Evolutionary conservation across 345 rosid species (phyloP).

Genomic region (Nasturtium officinale): DNA sequence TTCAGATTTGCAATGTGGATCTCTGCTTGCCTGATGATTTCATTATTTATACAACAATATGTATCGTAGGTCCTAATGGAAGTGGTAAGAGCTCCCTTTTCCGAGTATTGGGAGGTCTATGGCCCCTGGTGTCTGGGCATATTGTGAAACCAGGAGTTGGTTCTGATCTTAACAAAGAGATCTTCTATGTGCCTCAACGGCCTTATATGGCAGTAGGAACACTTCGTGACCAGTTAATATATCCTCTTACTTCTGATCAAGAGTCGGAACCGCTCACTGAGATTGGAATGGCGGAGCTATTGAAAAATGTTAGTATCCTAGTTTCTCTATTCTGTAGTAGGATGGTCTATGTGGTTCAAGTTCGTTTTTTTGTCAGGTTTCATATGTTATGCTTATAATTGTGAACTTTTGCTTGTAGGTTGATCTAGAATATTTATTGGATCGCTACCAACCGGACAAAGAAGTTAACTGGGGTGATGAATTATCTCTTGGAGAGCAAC

Average conservation of each 20-base stretch:
- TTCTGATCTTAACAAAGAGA: conserved; percentile 97
- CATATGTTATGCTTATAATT: conserved; percentile 5
- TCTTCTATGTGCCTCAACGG: conserved; percentile 96
- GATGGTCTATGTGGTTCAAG: conserved; percentile 20
- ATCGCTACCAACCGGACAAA: conserved; percentile 82
- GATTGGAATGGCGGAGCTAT: conserved; percentile 80
- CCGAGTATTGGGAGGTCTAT: conserved; percentile 97
- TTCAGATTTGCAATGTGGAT: conserved; percentile 3
- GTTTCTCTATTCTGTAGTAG: conserved; percentile 15
- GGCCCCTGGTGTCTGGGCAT: conserved; percentile 95
- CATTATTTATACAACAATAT: conserved; percentile 26
- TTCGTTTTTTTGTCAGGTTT: conserved; percentile 19
- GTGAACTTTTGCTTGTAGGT: conserved; percentile 56
- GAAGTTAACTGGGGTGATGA: conserved; percentile 99
- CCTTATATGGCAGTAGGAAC: conserved; percentile 99
- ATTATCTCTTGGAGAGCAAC: conserved; percentile 97
- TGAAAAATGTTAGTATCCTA: conserved; percentile 71
- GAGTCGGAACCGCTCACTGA: conserved; percentile 72
- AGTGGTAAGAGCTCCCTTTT: conserved; percentile 99
- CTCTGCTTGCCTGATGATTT: background rate
- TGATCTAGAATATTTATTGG: conserved; percentile 89
- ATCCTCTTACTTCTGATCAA: conserved; percentile 84
- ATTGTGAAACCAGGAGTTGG: conserved; percentile 98
- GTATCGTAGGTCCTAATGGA: conserved; percentile 90
- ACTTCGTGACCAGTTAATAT: conserved; percentile 93